Conservation (phyloP, 1,139 yeast genomes). For the Magnusiomyces suaveolens region DNA sequence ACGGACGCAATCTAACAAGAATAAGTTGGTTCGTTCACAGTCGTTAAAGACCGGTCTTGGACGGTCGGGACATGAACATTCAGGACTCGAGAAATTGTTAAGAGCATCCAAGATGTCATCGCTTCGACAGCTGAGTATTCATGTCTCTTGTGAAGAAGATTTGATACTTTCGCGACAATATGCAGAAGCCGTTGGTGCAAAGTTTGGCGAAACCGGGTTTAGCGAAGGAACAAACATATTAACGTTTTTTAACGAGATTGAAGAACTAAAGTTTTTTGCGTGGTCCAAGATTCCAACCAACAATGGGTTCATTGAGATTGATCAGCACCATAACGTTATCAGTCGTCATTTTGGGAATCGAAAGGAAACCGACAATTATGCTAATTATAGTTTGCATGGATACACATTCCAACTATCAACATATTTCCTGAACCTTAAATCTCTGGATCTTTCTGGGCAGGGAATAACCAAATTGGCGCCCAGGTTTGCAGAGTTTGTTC, state of each 20-base stretch:
- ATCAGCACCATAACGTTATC: background rate
- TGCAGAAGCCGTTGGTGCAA: background rate
- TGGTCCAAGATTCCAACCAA: background rate
- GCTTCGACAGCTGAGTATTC: background rate
- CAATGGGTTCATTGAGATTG: background rate
- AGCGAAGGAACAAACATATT: background rate
- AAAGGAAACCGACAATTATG: background rate
- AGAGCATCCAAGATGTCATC: background rate
- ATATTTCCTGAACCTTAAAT: background rate
- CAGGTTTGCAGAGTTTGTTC: background rate
- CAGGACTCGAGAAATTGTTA: background rate
- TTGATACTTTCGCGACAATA: background rate
- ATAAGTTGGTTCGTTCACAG: too few species aligned
- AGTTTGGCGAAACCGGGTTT: background rate
- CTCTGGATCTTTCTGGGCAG: background rate
- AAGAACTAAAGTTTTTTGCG: background rate
- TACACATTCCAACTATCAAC: background rate
- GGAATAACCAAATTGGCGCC: background rate
- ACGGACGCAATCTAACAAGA: background rate
- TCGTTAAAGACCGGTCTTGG: background rate
- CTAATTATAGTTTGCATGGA: background rate
- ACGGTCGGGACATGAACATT: too few species aligned
- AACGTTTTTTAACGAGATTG: slow-evolving; percentile 1
- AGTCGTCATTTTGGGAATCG: background rate
- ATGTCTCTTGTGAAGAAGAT: background rate